These are phyloP conservation scores for Kluyveromyces wickerhamii DNA, from an alignment of 805 yeast species.

Conservation along the genomic window DNA sequence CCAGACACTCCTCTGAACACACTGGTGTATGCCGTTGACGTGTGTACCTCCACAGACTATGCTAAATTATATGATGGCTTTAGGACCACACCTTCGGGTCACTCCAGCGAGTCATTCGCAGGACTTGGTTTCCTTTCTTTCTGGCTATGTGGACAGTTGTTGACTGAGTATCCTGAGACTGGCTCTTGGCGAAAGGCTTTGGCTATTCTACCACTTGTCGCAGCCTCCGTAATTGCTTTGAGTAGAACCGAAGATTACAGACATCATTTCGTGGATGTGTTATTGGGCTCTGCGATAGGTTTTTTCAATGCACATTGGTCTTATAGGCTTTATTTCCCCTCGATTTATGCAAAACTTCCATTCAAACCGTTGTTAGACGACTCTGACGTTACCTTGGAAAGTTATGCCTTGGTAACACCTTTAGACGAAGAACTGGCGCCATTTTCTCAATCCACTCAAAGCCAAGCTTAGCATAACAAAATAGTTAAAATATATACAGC, in stretches of 20 bases:
- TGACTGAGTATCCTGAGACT: conserved; percentile 37
- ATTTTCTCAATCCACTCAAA: conserved; percentile 2
- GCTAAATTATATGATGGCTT: conserved; percentile 55
- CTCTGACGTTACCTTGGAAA: conserved; percentile 31
- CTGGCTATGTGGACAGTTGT: conserved; percentile 64
- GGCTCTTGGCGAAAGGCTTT: conserved; percentile 60
- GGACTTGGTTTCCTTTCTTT: conserved; percentile 55
- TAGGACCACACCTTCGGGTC: conserved; percentile 80
- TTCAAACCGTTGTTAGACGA: conserved; percentile 37
- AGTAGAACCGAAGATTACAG: conserved; percentile 88
- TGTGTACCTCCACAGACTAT: conserved; percentile 48
- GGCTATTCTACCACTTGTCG: conserved; percentile 47
- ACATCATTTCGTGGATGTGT: conserved; percentile 84
- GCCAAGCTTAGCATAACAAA: too few species aligned
- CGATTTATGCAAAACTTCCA: conserved; percentile 26
- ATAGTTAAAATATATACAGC: too few species aligned
- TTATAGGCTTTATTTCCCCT: conserved; percentile 36
- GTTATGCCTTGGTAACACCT: conserved; percentile 2
- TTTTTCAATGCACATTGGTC: conserved; percentile 41
- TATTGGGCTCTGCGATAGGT: conserved; percentile 68
- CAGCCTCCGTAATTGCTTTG: conserved; percentile 72
- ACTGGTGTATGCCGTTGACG: conserved; percentile 53
- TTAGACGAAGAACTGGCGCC: conserved; percentile 20
- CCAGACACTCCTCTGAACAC: conserved; percentile 47
- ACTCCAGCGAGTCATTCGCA: conserved; percentile 62